Evolutionary conservation across 2,329 filamentous ascomycete genomes (phyloP).

Genomic region (Aspergillus ibericus): DNA sequence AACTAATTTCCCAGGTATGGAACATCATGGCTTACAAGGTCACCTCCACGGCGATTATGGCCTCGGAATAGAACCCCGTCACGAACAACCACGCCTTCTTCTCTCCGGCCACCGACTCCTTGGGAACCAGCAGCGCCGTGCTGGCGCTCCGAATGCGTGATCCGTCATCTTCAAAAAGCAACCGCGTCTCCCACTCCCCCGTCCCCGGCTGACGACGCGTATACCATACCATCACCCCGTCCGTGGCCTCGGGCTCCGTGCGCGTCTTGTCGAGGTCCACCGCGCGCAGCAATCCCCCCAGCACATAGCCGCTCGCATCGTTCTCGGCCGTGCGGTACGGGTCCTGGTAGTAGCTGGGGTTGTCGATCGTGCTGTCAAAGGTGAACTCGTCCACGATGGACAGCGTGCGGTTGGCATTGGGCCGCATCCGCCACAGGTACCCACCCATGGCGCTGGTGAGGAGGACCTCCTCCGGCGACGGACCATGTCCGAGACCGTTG

Average conservation of each 20-base stretch:
- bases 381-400: conserved; percentile 45
- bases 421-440: conserved; percentile 44
- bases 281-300: conserved; percentile 49
- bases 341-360: conserved; percentile 60
- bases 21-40: too few species aligned
- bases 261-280: conserved; percentile 40
- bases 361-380: conserved; percentile 54
- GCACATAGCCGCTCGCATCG: conserved; percentile 57
- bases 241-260: conserved; percentile 34
- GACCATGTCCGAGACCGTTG: conserved; percentile 58
- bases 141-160: conserved; percentile 51
- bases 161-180: conserved; percentile 62
- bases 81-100: conserved; percentile 59
- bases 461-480: conserved; percentile 33
- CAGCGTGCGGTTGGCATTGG: conserved; percentile 35
- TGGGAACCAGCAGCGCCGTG: conserved; percentile 53
- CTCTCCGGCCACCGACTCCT: conserved; percentile 48
- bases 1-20: too few species aligned
- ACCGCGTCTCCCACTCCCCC: conserved; percentile 43
- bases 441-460: conserved; percentile 48
- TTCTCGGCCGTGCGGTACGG: conserved; percentile 45
- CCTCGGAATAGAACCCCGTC: conserved; percentile 55
- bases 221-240: conserved; percentile 53
- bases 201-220: conserved; percentile 23
- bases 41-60: conserved; percentile 54